A percentile compares a stretch with the other conserved stretches of the same genome.
phyloP scores from a whole-genome alignment of 179 eudicot genomes.

The Heliamphora ciliata region DNA sequence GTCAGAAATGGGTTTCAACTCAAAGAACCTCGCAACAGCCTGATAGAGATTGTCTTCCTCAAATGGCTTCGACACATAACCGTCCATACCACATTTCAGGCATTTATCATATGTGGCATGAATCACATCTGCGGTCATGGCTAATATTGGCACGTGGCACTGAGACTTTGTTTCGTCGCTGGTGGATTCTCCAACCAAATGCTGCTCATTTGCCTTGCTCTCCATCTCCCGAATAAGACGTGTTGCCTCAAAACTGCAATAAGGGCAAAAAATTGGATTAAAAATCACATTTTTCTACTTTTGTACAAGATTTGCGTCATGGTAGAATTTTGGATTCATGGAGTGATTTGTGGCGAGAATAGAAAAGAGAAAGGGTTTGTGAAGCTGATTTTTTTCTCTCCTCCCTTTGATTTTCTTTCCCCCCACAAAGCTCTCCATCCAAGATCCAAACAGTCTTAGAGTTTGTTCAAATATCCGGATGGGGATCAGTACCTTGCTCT shows the following conservation, averaged over 20 bases:
- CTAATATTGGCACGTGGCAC: slow-evolving; percentile 58
- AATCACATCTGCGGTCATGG: slow-evolving; percentile 74
- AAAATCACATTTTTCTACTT: background rate
- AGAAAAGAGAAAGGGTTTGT: too few species aligned
- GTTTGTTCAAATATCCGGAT: too few species aligned
- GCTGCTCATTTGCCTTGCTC: slow-evolving; percentile 29
- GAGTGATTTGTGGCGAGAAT: too few species aligned
- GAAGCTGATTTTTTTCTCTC: too few species aligned
- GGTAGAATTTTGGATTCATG: too few species aligned
- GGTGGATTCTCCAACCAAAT: slow-evolving; percentile 14
- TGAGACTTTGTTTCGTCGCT: slow-evolving; percentile 14
- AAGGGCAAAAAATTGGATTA: background rate
- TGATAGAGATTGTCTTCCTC: slow-evolving; percentile 55
- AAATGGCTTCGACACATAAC: slow-evolving; percentile 64
- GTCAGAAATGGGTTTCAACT: slow-evolving; percentile 23
- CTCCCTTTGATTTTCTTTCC: too few species aligned
- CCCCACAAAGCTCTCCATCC: too few species aligned
- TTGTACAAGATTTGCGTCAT: too few species aligned
- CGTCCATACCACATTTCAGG: slow-evolving; percentile 59
- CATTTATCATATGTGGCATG: slow-evolving; percentile 64
- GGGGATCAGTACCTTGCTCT: too few species aligned
- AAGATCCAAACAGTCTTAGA: too few species aligned
- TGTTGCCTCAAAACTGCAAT: slow-evolving; percentile 59
- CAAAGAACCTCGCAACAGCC: slow-evolving; percentile 53
- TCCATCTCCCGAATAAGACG: slow-evolving; percentile 46